Evolutionary conservation across 805 yeast species (phyloP), one percentile per base, ranked within the genome.

Genomic region (Vanderwaltozyma polyspora): DNA sequence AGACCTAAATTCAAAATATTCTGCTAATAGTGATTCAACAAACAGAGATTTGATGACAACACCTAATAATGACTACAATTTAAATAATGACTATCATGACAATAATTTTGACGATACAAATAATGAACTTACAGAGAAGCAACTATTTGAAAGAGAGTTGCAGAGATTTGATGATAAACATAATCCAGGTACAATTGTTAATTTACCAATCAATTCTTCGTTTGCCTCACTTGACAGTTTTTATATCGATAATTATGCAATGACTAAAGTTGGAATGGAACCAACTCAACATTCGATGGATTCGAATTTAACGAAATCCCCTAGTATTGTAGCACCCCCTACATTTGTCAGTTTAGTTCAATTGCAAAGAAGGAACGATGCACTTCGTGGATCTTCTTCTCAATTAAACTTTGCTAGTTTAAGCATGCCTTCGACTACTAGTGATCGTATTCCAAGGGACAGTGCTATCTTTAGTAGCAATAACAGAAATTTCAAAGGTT

Each of bases 211-310:
- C 12, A 77, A 74, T 40, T 82, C 81, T 28, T 78, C 86, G 41
- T 79, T 79, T 63, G 89, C 89, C 1, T 79, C 87, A 0, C 59
- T 81, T 49, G 86, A 45, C 26, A 45, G 86, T 51, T 68, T 72
- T 39, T 76, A 77, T 49, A 69, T 74, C 43, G 79, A 74, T 34
- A 70, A 66, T 39, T 64, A 67, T 39, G 66, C 60, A 3, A 48
- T 48, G 49, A 41, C 51, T 18, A 52, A 46, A 32, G 36, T 51
- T 32, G 43, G 42, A 1, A 31, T 34, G 32, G 36, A 35, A 21
- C 7, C 7, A 8, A 7, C 18, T 36, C 45, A 29, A 21, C 30
- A 21, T 13, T n/a, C n/a, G n/a, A n/a, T n/a, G n/a, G n/a, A n/a
- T n/a, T n/a, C n/a, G n/a, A 16, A 15, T 10, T 13, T 16, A n/a